These are phyloP conservation scores for Dendrobium nobile DNA, from an alignment of 106 monocot species.

Conservation along the genomic window DNA sequence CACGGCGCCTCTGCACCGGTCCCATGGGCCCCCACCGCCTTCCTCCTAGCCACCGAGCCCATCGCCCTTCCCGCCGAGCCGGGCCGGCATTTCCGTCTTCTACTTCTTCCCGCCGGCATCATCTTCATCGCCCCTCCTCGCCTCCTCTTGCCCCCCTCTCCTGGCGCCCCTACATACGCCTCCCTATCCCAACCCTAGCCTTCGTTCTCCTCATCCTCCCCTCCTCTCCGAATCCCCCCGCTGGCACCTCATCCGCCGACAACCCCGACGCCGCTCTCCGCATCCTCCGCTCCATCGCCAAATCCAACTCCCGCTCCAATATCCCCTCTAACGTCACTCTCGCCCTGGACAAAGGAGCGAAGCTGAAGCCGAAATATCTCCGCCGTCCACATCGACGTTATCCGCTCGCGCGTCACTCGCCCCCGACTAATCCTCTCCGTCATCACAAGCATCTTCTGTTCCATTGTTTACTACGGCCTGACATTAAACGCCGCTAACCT, in stretches of 20 bases:
- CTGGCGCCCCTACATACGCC: constrained; percentile 20
- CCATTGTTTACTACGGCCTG: constrained; percentile 71
- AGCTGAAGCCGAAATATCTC: background rate
- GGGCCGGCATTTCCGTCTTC: constrained; percentile 14
- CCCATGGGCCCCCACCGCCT: constrained; percentile 11
- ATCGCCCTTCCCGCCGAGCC: constrained; percentile 14
- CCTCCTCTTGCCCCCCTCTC: constrained; percentile 6
- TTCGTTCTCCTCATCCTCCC: constrained; percentile 49
- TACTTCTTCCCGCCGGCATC: constrained; percentile 19
- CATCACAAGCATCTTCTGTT: constrained; percentile 39
- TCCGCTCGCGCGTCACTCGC: constrained; percentile 37
- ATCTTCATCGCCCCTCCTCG: constrained; percentile 1
- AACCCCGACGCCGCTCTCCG: constrained; percentile 24
- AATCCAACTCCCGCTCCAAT: constrained; percentile 16
- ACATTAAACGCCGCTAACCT: constrained; percentile 77
- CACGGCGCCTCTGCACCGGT: constrained; percentile 11
- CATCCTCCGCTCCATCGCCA: constrained; percentile 47
- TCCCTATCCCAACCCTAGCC: constrained; percentile 52
- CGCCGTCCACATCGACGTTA: constrained; percentile 35
- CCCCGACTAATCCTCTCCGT: constrained; percentile 39
- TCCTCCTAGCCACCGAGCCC: constrained; percentile 22
- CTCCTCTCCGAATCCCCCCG: constrained; percentile 76
- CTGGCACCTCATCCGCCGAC: constrained; percentile 74
- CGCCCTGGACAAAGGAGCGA: background rate
- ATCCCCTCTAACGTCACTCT: constrained; percentile 16